phyloP scores from a whole-genome alignment of 2,329 filamentous ascomycete species.

The Paracorniculantispora psalliotae region DNA sequence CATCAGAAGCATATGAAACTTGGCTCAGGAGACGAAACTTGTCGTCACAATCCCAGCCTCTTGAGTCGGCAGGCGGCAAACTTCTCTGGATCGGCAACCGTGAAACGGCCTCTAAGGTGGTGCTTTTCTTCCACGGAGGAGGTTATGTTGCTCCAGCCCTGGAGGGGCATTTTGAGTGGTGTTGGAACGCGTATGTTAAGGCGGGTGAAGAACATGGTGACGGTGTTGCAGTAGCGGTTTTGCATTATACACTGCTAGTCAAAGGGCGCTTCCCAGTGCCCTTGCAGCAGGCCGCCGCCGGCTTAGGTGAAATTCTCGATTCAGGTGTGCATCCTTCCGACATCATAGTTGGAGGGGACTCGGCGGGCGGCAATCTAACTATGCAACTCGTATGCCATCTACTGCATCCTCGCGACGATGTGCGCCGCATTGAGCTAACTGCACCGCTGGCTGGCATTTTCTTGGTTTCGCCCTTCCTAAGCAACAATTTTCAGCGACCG shows the following conservation, averaged over 20 bases:
- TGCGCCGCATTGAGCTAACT: conserved; percentile 13
- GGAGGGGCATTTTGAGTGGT: conserved; percentile 22
- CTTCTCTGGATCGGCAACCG: conserved; percentile 13
- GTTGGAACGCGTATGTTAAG: conserved; percentile 22
- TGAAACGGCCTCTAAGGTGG: conserved; percentile 21
- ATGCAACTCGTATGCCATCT: conserved; percentile 26
- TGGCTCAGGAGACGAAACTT: too few species aligned
- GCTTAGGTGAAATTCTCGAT: conserved; percentile 17
- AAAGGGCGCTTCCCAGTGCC: conserved; percentile 16
- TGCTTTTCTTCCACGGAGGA: conserved; percentile 26
- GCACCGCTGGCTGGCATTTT: background rate
- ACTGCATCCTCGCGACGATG: conserved; percentile 21
- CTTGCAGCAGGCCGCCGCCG: background rate
- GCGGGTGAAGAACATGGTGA: conserved; percentile 15
- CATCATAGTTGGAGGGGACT: conserved; percentile 30
- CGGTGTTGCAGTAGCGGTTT: conserved; percentile 26
- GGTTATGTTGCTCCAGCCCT: conserved; percentile 20
- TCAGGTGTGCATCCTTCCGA: conserved; percentile 28
- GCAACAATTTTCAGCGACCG: too few species aligned
- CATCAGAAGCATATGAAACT: too few species aligned
- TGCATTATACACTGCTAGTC: conserved; percentile 31
- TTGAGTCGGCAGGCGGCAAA: too few species aligned
- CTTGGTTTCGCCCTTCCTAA: conserved; percentile 10
- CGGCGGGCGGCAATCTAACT: conserved; percentile 28
- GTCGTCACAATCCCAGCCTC: too few species aligned